These are phyloP conservation scores for Trametes cinnabarina DNA, from an alignment of 768 basidiomycete genomes.

Conservation along the genomic window DNA sequence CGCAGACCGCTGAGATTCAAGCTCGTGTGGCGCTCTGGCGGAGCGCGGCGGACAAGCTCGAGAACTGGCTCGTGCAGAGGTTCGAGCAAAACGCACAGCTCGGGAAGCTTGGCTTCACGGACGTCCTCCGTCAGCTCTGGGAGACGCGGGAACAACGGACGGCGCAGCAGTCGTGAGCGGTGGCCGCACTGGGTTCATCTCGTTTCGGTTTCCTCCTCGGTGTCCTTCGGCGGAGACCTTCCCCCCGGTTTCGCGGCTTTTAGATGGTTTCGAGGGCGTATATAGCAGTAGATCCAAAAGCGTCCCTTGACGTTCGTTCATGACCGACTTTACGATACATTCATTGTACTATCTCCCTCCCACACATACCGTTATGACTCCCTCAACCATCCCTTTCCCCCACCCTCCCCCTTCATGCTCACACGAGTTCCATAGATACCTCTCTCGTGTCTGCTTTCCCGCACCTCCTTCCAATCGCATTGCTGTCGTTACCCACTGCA, in stretches of 20 bases:
- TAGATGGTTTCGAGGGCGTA: constrained; percentile 23
- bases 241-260: constrained; percentile 17
- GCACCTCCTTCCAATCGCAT: not conserved
- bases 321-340: constrained; percentile 26
- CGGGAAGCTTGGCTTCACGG: constrained; percentile 87
- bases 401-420: not conserved
- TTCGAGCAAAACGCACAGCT: constrained; percentile 91
- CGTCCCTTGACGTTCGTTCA: constrained; percentile 23
- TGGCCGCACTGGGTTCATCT: constrained; percentile 1
- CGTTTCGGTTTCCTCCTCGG: constrained; percentile 8
- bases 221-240: constrained; percentile 10
- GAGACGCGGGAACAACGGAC: constrained; percentile 60
- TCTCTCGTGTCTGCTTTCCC: constrained; percentile 1
- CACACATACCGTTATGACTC: constrained; percentile 6
- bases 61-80: constrained; percentile 81
- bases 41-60: constrained; percentile 76
- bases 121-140: constrained; percentile 78
- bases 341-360: constrained; percentile 24
- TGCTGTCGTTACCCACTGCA: constrained; percentile 5
- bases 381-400: not conserved
- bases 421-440: constrained; percentile 11
- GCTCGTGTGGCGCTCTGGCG: constrained; percentile 80
- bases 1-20: constrained; percentile 91
- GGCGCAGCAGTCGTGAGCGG: constrained; percentile 25
- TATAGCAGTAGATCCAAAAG: constrained; percentile 22